Conservation (phyloP, 2,329 filamentous ascomycete species). For the Paecilomyces sp. region DNA sequence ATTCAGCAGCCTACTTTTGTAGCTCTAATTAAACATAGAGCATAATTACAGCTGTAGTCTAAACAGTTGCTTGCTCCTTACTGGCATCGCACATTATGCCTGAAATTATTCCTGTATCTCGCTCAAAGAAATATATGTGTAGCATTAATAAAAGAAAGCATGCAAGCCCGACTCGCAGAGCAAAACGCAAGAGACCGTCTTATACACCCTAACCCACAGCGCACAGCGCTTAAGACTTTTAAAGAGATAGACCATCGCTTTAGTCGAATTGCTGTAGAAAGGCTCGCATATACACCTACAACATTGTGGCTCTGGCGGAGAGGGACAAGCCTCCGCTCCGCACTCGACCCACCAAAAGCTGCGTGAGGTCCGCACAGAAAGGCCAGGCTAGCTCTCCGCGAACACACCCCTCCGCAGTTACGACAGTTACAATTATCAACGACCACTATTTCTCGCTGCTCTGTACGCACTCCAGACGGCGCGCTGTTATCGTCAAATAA, state of each 20-base stretch:
- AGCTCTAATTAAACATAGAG: too few species aligned
- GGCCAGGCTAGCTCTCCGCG: conserved; percentile 13
- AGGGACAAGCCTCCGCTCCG: conserved; percentile 6
- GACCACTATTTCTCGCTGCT: neutral
- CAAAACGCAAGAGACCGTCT: too few species aligned
- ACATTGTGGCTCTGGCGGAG: too few species aligned
- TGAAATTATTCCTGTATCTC: neutral
- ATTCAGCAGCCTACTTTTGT: too few species aligned
- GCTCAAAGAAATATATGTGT: neutral
- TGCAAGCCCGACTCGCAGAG: too few species aligned
- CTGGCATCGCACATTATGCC: neutral
- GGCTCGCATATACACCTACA: too few species aligned
- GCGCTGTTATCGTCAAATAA: neutral
- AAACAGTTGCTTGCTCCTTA: neutral
- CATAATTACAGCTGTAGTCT: neutral
- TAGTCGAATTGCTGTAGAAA: too few species aligned
- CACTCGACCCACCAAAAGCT: conserved; percentile 11
- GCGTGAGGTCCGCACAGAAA: conserved; percentile 13
- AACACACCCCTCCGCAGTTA: conserved; percentile 5
- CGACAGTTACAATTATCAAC: neutral
- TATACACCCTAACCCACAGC: too few species aligned
- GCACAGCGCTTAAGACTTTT: too few species aligned
- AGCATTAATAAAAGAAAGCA: neutral
- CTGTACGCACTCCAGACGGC: neutral
- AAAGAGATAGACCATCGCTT: too few species aligned